Evolutionary conservation across 352 stramenopile species (phyloP), one percentile per base, ranked within the genome.

Genomic region (Globisporangium cederbergense): DNA sequence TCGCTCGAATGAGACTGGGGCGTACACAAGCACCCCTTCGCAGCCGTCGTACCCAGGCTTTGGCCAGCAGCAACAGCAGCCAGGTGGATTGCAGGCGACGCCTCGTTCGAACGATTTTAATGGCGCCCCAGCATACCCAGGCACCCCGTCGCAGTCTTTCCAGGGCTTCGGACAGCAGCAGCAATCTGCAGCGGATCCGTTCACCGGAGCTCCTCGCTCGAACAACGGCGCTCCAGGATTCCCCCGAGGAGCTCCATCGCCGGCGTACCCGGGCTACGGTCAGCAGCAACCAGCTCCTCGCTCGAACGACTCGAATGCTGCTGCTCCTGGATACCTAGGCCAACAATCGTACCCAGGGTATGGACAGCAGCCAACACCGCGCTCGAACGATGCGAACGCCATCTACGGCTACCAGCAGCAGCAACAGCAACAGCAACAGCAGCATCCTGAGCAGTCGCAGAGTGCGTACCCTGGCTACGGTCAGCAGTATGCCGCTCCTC

Each of bases 21-120:
- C 71, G 76, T 50, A 66, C 22, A 42, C 60, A 38, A 49, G 60
- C 28, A 66, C 30, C 4, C 60, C 60, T 4, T 60, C 53, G 8
- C 62, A 62, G 42, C 14, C 42, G 22, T 49, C 30, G 18, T 52
- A 59, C 16, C n/a, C 46, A 38, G 58, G 58, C 25, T 53, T 51
- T 58, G 49, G 59, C 1, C 59, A 64, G 16, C 59, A 58, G 25
- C 38, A 45, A 3, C 34, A 45, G 38, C 45, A 25, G 45, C 45
- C n/a, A 51, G 32, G 13, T 32, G 62, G 51, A 42, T 38, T 52
- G 47, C 53, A 68, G 18, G 50, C 40, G 65, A 52, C 67, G 1
- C 70, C 70, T 42, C 70, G 64, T 6, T 76, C 73, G 34, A 74
- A 60, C 45, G 65, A 67, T 34, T 18, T 64, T 16, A 71, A 60